Evolutionary conservation across 73 alveolate genomes (phyloP), one percentile per base, ranked within the genome.

Genomic region (Uronychia binucleata): DNA sequence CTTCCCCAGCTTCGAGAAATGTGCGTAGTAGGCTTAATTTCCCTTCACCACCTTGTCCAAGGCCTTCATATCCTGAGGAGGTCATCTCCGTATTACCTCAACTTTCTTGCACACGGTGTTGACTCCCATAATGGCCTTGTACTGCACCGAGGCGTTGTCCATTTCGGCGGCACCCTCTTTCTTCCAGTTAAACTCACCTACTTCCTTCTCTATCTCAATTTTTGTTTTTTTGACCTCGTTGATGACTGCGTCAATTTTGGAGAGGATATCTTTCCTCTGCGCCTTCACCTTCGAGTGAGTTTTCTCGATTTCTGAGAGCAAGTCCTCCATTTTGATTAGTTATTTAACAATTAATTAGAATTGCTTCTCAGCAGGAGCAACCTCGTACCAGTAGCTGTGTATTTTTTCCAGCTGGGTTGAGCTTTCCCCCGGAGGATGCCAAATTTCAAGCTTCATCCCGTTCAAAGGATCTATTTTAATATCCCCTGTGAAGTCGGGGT

Each of bases 1-100:
- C 58, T 88, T 88, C 11, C 94, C 94, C 14, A 59, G 58, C 33
- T 88, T 88, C 19, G 87, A 67, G 14, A 88, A 57, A 35, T 79
- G 35, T 0, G 80, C 94, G 31, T 82, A 88, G 59, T 82, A 74
- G 25, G 5, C 27, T 75, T 88, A 77, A 35, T 88, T 88, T 28
- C 32, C 79, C 31, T 88, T 77, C 5, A 88, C 32, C 33, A 88
- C 78, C 27, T 34, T 88, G 58, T 88, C 79, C 26, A 78, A 57
- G 1, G 81, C 81, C 32, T 85, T 83, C 58, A 46, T 13, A 34
- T 77, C 86, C 58, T 78, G 59, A 26, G 13, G 34, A 67, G 29
- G 5, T 67, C 32, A 26, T 1, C 5, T 67, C 26, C 32, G 26
- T 13, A 26, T 67, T 26, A 26, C 29, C 5, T 67, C 29, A 5